These are phyloP conservation scores for Aspergillus sp. DNA, from an alignment of 2,329 filamentous ascomycete genomes.

Conservation along the genomic window DNA sequence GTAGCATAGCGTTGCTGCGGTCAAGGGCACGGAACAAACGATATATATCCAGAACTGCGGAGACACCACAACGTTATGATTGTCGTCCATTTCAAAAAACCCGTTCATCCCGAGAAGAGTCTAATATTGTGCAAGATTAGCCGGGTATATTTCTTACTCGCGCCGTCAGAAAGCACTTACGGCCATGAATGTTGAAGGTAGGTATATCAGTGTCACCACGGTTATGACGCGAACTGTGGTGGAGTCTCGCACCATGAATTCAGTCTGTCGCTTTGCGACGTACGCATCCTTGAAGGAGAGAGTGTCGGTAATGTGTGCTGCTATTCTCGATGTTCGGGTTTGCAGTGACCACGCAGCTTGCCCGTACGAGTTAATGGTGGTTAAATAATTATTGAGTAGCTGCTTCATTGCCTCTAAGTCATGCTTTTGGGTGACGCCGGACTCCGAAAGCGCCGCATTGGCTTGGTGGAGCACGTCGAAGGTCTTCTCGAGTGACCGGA, in stretches of 20 bases:
- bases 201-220: conserved; percentile 30
- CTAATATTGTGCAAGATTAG: conserved; percentile 15
- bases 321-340: conserved; percentile 17
- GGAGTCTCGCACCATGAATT: conserved; percentile 25
- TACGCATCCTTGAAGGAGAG: conserved; percentile 22
- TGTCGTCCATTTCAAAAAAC: conserved; percentile 37
- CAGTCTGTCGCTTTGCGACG: conserved; percentile 20
- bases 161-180: conserved; percentile 21
- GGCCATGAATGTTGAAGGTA: conserved; percentile 39
- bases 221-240: conserved; percentile 30
- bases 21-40: conserved; percentile 30
- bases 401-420: conserved; percentile 11
- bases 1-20: conserved; percentile 31
- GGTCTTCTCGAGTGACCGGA: conserved; percentile 14
- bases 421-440: neutral
- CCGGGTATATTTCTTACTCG: no score
- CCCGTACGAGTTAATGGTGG: conserved; percentile 15
- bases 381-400: conserved; percentile 19
- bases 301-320: conserved; percentile 22
- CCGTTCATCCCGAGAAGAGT: conserved; percentile 45
- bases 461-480: conserved; percentile 13
- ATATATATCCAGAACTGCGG: conserved; percentile 43
- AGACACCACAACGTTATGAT: conserved; percentile 29
- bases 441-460: conserved; percentile 7
- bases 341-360: conserved; percentile 21